These are phyloP conservation scores for Penicillium desertorum DNA, from an alignment of 495 filamentous ascomycete species.

Conservation along the genomic window DNA sequence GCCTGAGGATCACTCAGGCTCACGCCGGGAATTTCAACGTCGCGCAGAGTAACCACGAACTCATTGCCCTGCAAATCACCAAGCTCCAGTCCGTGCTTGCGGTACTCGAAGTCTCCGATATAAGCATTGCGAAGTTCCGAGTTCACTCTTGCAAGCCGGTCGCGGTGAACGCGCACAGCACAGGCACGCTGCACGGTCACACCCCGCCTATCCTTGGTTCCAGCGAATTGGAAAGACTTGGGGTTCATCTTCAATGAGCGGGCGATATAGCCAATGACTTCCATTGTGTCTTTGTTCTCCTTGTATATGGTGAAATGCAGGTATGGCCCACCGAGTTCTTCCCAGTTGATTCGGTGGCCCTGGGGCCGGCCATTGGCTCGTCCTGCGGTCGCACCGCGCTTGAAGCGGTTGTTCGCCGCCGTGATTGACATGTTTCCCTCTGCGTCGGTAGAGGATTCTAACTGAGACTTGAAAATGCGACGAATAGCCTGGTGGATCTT, in stretches of 20 bases:
- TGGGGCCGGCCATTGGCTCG: constrained; percentile 26
- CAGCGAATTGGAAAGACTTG: constrained; percentile 77
- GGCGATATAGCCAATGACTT: constrained; percentile 71
- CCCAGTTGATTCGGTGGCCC: constrained; percentile 50
- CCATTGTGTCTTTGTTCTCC: constrained; percentile 98
- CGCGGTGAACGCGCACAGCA: constrained; percentile 61
- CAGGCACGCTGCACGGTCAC: constrained; percentile 85
- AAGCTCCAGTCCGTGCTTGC: constrained; percentile 65
- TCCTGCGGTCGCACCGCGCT: constrained; percentile 32
- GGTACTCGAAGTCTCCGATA: constrained; percentile 76
- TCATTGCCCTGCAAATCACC: constrained; percentile 87
- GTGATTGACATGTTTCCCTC: constrained; percentile 60
- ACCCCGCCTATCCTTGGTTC: constrained; percentile 90
- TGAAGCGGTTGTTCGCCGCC: constrained; percentile 46
- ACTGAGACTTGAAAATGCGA: constrained; percentile 62
- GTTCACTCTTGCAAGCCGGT: constrained; percentile 64
- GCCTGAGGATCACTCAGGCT: constrained; percentile 40
- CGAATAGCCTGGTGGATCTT: constrained; percentile 66
- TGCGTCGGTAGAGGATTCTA: constrained; percentile 61
- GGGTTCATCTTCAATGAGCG: constrained; percentile 65
- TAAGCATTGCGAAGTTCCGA: constrained; percentile 58
- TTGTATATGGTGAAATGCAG: constrained; percentile 95
- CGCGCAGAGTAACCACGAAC: constrained; percentile 85
- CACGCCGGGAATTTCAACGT: constrained; percentile 64
- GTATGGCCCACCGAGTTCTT: constrained; percentile 70